Conservation (phyloP, 345 rosid genomes). For the Gossypioides kirkii region DNA sequence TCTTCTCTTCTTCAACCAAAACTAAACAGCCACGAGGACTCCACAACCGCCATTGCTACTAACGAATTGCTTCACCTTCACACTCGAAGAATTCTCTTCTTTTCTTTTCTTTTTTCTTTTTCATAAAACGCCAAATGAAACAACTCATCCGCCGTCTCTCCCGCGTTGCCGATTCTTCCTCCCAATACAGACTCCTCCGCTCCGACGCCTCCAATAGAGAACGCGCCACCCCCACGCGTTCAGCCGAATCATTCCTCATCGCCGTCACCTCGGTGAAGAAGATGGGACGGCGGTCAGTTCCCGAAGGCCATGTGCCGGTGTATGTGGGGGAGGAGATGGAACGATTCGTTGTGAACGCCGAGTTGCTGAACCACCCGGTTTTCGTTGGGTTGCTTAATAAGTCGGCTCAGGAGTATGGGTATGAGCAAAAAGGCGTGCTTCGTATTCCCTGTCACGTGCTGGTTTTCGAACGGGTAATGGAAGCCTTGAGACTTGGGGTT, state of each 20-base stretch:
- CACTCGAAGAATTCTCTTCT: background rate
- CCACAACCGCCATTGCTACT: background rate
- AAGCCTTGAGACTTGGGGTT: slow-evolving; percentile 5
- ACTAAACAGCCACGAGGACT: background rate
- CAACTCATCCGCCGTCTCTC: slow-evolving; percentile 8
- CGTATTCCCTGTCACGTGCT: slow-evolving; percentile 6
- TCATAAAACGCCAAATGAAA: background rate
- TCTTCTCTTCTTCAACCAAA: background rate
- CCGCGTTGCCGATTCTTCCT: background rate
- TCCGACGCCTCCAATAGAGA: background rate
- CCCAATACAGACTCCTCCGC: background rate
- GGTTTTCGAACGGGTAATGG: slow-evolving; percentile 3
- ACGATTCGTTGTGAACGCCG: slow-evolving; percentile 1
- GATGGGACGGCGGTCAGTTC: background rate
- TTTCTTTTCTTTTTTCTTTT: background rate
- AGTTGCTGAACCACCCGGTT: slow-evolving; percentile 6
- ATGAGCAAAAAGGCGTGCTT: slow-evolving; percentile 2
- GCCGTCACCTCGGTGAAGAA: background rate
- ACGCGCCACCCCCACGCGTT: background rate
- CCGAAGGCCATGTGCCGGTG: background rate
- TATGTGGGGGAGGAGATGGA: slow-evolving; percentile 3
- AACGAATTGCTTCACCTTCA: background rate
- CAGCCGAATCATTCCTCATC: background rate
- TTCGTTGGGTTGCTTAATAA: background rate
- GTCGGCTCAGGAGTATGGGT: slow-evolving; percentile 7